Evolutionary conservation across 164 flowering plant species (phyloP), one percentile per base, ranked within the genome.

Genomic region (Magnolia sinica): DNA sequence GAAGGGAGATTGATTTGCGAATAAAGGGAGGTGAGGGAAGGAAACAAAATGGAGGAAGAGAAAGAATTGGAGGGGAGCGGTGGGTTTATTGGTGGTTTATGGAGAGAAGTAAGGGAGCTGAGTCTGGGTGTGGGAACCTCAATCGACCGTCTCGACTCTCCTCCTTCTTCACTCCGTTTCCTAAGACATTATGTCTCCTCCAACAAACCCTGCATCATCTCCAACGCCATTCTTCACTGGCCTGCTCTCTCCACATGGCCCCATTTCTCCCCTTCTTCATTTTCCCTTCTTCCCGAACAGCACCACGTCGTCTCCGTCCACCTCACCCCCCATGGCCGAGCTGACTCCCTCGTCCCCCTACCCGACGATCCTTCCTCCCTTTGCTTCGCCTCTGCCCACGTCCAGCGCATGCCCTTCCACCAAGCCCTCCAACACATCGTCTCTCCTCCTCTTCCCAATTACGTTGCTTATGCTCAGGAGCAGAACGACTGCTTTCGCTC

Each of bases 151-250:
- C 85, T 95, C 45, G 79, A 81, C 4, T 77, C 85, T 0, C 89
- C 95, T 0, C 98, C 99, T 3, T 76, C 90, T 2, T 89, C 99
- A 0, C 86, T 95, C 65, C 83, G 74, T 8, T 95, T 95, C 91
- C 91, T 89, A 61, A 81, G 97, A 64, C 83, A 88, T 75, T 93
- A 76, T 83, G 91, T 95, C 19, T 84, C 91, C 74, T 83, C 86
- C 19, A 95, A 90, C 85, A 92, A 88, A 52, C 99, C 98, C 76
- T 91, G 91, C 85, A 83, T 96, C 80, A 88, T 96, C 82, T 90
- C 96, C 85, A 80, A 87, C 81, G 91, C 97, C 78, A 82, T 74
- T 68, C 79, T 27, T 70, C 96, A 93, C 85, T 93, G 96, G 97
- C 91, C 94, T 0, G 97, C 98, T 64, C 76, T 84, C 73, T 50